Percentiles rank a stretch among this genome's conserved stretches.
These are phyloP conservation scores for Cystobasidiaceae sp. DNA, from an alignment of 1,284 basidiomycete genomes.

Conservation along the genomic window DNA sequence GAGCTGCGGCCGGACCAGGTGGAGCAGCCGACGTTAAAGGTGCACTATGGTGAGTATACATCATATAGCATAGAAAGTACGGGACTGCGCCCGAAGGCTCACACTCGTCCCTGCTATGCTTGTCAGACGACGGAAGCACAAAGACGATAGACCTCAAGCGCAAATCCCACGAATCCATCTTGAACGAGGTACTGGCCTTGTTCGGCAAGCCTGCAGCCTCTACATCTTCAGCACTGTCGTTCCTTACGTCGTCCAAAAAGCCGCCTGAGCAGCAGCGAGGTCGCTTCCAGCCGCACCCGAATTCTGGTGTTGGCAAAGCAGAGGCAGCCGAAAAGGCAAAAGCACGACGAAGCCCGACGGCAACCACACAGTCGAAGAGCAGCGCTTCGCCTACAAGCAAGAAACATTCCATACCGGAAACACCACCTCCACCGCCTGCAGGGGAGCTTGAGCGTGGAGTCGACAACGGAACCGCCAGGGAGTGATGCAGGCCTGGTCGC, in stretches of 20 bases:
- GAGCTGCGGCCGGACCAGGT: constrained; percentile 14
- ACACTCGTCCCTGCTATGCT: neutral
- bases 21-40: constrained; percentile 9
- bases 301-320: too few species aligned
- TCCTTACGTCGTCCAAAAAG: neutral
- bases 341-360: too few species aligned
- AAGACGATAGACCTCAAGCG: constrained; percentile 8
- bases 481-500: neutral
- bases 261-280: too few species aligned
- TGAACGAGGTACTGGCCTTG: neutral
- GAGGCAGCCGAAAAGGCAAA: too few species aligned
- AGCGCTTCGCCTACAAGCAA: neutral
- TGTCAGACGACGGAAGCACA: constrained; percentile 9
- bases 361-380: neutral
- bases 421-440: neutral
- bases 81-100: too few species aligned
- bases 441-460: constrained; percentile 12
- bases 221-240: neutral
- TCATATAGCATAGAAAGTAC: neutral
- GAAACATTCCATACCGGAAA: neutral
- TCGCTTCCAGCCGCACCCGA: too few species aligned
- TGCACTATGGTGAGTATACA: constrained; percentile 11
- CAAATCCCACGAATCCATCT: constrained; percentile 10
- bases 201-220: neutral
- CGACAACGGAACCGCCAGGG: constrained; percentile 20